Conservation (phyloP, 140 eudicot species). For the Bidens hawaiensis region DNA sequence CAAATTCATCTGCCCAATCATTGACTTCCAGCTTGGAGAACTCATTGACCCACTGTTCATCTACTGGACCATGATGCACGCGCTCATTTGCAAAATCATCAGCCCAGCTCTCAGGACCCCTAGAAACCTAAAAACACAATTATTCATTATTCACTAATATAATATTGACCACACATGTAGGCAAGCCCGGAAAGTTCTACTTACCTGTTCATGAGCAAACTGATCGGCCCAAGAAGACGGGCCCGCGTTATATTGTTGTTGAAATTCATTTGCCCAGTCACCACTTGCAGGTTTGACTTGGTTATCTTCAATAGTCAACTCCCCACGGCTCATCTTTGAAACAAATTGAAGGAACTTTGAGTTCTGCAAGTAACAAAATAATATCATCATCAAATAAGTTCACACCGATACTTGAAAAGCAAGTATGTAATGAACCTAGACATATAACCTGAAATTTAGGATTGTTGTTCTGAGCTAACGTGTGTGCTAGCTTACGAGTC, state of each 20-base stretch:
- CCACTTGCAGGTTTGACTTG: slow-evolving; percentile 70
- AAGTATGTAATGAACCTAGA: neutral
- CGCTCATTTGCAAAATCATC: slow-evolving; percentile 67
- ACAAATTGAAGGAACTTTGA: slow-evolving; percentile 94
- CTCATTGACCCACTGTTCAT: slow-evolving; percentile 88
- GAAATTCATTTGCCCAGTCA: slow-evolving; percentile 94
- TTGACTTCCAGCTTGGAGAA: slow-evolving; percentile 86
- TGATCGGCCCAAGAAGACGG: slow-evolving; percentile 91
- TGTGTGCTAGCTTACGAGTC: slow-evolving; percentile 94
- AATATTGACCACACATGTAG: neutral
- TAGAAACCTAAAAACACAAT: slow-evolving; percentile 52
- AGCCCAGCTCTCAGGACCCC: slow-evolving; percentile 76
- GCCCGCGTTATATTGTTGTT: slow-evolving; percentile 69
- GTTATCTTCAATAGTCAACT: slow-evolving; percentile 76
- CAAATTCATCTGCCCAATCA: slow-evolving; percentile 97
- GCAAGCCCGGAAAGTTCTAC: slow-evolving; percentile 6
- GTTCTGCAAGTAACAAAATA: slow-evolving; percentile 47
- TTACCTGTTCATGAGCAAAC: slow-evolving; percentile 73
- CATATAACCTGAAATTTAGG: slow-evolving; percentile 87
- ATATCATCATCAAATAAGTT: slow-evolving; percentile 6
- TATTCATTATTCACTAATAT: slow-evolving; percentile 1
- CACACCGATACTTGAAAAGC: neutral
- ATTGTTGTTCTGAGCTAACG: slow-evolving; percentile 83
- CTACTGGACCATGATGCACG: slow-evolving; percentile 55
- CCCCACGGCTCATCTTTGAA: slow-evolving; percentile 99